phyloP scores from a whole-genome alignment of 2,329 filamentous ascomycete genomes.

The Fusarium lateritium region DNA sequence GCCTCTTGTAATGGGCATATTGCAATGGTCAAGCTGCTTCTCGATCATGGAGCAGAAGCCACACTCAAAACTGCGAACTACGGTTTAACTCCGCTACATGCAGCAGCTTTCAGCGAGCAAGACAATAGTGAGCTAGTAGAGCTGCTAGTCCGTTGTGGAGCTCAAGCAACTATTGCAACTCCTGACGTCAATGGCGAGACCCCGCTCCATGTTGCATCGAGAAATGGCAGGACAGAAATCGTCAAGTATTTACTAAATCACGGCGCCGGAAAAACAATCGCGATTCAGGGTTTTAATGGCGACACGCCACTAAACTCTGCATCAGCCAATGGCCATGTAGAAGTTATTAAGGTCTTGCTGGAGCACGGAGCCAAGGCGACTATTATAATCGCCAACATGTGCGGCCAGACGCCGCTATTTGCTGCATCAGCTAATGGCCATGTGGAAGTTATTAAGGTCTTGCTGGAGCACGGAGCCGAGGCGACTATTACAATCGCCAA shows the following conservation, averaged over 20 bases:
- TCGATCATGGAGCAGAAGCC: fast-evolving
- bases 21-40: fast-evolving
- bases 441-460: too few species aligned
- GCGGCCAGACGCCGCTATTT: fast-evolving
- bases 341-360: fast-evolving
- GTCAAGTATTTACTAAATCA: too few species aligned
- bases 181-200: not conserved
- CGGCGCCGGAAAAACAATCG: fast-evolving
- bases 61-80: fast-evolving
- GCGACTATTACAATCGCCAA: too few species aligned
- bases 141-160: too few species aligned
- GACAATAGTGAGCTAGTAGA: too few species aligned
- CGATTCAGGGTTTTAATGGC: fast-evolving
- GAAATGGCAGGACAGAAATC: too few species aligned
- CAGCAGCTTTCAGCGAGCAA: fast-evolving
- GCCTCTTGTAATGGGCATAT: fast-evolving
- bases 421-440: fast-evolving
- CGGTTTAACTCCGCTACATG: not conserved
- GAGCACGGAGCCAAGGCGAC: fast-evolving
- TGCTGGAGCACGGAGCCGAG: too few species aligned
- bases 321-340: fast-evolving
- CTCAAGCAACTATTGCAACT: fast-evolving
- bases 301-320: not conserved
- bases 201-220: not conserved
- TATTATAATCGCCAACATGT: fast-evolving